Evolutionary conservation across 2,329 filamentous ascomycete genomes (phyloP), one percentile per base, ranked within the genome.

Genomic region (Exophiala sp.): DNA sequence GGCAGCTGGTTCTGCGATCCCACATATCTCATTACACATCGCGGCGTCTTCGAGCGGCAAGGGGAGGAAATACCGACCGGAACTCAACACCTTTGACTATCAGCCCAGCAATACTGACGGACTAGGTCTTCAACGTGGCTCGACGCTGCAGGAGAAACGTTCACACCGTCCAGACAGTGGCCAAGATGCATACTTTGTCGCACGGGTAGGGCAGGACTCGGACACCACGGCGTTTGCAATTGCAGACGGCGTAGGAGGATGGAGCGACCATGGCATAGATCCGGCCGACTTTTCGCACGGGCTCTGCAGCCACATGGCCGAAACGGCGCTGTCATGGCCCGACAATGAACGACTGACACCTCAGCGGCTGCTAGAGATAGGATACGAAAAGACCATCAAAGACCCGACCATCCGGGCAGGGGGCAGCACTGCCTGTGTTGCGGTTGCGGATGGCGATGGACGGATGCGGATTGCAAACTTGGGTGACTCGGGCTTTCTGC

Each of bases 141-240:
- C 57, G 56, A 65, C 64, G 58, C 62, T 64, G 75, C 81, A 67
- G 74, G 80, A 76, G 59, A 73, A 78, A 63, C 80, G 81, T 65
- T 74, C 72, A 59, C 76, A 73, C 55, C 81, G 86, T 19, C 86
- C 85, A 43, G 84, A 81, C 51, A 93, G 86, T 43, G 93, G 93
- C 13, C 90, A 98, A 69, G 93, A 98, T 76, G 88, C 93, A 50
- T 97, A 96, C 73, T 98, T 98, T 69, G 85, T 93, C 61, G 80
- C 85, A 64, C 81, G 83, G 19, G 74, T 96, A n/a, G 87, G 86
- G 10, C 83, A 81, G 44, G 79, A 82, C 56, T 78, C 78, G 1
- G 77, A 81, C 30, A 76, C 82, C 34, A 79, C 95, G 9, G 88
- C 90, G 0, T 84, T 98, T 60, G 93, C 88, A 14, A 80, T 98